phyloP scores from a whole-genome alignment of 2,329 filamentous ascomycete species.

The Diplodia corticola region DNA sequence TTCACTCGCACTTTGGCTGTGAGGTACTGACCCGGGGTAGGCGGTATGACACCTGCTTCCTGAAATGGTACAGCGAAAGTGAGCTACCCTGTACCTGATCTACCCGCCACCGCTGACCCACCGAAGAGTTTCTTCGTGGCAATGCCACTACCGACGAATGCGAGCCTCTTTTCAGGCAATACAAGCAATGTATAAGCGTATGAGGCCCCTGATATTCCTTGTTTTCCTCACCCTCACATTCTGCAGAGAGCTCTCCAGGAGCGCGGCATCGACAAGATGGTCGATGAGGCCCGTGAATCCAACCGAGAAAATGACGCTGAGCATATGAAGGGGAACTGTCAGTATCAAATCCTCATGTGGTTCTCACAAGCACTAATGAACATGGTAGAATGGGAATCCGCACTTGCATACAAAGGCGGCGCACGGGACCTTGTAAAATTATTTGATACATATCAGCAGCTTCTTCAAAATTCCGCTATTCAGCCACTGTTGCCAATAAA shows the following conservation, averaged over 20 bases:
- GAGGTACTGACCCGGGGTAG: slow-evolving; percentile 49
- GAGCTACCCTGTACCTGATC: slow-evolving; percentile 39
- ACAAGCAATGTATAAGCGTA: slow-evolving; percentile 83
- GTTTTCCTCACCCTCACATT: not conserved
- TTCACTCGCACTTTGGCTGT: slow-evolving; percentile 6
- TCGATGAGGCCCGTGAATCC: slow-evolving; percentile 87
- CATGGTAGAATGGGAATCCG: not conserved
- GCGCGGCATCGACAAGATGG: slow-evolving; percentile 86
- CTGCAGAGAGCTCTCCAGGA: slow-evolving; percentile 78
- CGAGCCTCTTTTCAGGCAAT: slow-evolving; percentile 79
- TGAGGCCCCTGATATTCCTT: slow-evolving; percentile 31
- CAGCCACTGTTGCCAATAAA: not conserved
- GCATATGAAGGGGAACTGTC: slow-evolving; percentile 56
- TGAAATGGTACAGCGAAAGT: slow-evolving; percentile 99
- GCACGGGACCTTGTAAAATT: not conserved
- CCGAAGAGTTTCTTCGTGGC: slow-evolving; percentile 78
- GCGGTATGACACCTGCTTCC: slow-evolving; percentile 93
- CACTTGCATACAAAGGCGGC: not conserved
- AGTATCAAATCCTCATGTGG: not conserved
- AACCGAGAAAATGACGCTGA: slow-evolving; percentile 83
- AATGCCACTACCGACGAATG: slow-evolving; percentile 85
- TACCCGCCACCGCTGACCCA: not conserved
- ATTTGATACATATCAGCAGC: not conserved
- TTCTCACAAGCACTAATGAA: not conserved
- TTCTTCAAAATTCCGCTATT: not conserved